Evolutionary conservation across 345 rosid species (phyloP).

Genomic region (Conringia planisiliqua): DNA sequence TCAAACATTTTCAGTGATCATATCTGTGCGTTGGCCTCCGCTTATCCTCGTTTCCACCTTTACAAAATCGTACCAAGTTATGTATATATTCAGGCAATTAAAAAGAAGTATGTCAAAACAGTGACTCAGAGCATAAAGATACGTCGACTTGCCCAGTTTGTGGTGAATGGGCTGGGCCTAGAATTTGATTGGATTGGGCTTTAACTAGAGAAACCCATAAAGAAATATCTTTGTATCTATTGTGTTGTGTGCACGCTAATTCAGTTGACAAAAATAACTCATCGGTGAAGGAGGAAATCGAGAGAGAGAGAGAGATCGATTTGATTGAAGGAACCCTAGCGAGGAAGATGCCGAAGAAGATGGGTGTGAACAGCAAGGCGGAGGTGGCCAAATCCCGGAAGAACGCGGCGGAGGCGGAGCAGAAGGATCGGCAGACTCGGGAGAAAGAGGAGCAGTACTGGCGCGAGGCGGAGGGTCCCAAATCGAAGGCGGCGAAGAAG

Average conservation of each 20-base stretch:
- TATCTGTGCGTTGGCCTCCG: too few species aligned
- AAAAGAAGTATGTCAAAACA: too few species aligned
- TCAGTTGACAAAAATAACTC: neutral
- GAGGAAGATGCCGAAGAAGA: constrained; percentile 87
- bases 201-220: neutral
- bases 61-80: too few species aligned
- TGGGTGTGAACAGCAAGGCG: constrained; percentile 93
- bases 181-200: neutral
- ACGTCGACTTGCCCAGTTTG: too few species aligned
- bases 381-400: constrained; percentile 83
- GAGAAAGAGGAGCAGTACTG: constrained; percentile 91
- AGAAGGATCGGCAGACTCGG: constrained; percentile 66
- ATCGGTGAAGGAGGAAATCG: neutral
- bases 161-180: neutral
- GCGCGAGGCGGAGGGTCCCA: constrained; percentile 84
- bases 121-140: too few species aligned
- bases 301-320: neutral
- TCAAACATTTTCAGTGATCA: too few species aligned
- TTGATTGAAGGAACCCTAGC: constrained; percentile 12
- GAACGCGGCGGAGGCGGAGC: constrained; percentile 67
- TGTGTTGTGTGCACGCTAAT: neutral
- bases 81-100: too few species aligned
- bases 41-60: too few species aligned
- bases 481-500: constrained; percentile 79
- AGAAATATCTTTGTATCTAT: neutral